phyloP scores from a whole-genome alignment of 495 filamentous ascomycete genomes.

The Penicillium maclennaniae region DNA sequence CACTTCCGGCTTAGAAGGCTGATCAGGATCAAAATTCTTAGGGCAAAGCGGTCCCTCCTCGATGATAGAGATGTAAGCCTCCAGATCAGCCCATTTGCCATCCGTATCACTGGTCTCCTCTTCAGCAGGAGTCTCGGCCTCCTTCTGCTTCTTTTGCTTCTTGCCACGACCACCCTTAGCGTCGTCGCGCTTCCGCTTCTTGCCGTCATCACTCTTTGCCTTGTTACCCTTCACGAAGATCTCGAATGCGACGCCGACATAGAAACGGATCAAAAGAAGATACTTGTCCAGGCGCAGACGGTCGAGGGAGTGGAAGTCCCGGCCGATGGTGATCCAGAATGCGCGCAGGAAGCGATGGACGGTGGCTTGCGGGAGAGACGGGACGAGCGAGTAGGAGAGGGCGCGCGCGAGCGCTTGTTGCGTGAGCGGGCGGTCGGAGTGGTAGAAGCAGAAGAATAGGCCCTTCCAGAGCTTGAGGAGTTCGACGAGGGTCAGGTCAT shows the following conservation, averaged over 20 bases:
- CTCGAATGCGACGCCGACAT: slow-evolving; percentile 64
- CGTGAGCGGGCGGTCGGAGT: slow-evolving; percentile 81
- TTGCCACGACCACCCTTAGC: slow-evolving; percentile 44
- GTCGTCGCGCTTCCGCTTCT: slow-evolving; percentile 29
- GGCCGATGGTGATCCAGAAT: slow-evolving; percentile 86
- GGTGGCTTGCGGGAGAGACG: slow-evolving; percentile 55
- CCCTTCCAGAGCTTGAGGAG: slow-evolving; percentile 94
- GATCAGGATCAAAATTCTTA: slow-evolving; percentile 41
- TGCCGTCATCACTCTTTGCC: slow-evolving; percentile 13
- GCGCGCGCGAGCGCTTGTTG: slow-evolving; percentile 80
- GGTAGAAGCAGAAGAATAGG: slow-evolving; percentile 94
- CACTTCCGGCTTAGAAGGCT: slow-evolving; percentile 24
- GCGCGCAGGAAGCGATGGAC: slow-evolving; percentile 58
- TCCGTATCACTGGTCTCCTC: slow-evolving; percentile 30
- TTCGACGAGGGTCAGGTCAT: slow-evolving; percentile 67
- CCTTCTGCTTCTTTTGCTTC: slow-evolving; percentile 28
- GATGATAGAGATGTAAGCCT: slow-evolving; percentile 40
- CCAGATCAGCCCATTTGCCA: slow-evolving; percentile 37
- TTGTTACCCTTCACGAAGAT: slow-evolving; percentile 35
- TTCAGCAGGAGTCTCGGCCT: slow-evolving; percentile 11
- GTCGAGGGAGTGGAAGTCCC: slow-evolving; percentile 81
- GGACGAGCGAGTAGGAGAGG: slow-evolving; percentile 73
- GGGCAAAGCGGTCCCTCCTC: slow-evolving; percentile 43
- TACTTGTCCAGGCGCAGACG: slow-evolving; percentile 91
- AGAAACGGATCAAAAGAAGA: slow-evolving; percentile 74